phyloP scores from a whole-genome alignment of 257 asterid genomes.

The Penstemon barbatus region DNA sequence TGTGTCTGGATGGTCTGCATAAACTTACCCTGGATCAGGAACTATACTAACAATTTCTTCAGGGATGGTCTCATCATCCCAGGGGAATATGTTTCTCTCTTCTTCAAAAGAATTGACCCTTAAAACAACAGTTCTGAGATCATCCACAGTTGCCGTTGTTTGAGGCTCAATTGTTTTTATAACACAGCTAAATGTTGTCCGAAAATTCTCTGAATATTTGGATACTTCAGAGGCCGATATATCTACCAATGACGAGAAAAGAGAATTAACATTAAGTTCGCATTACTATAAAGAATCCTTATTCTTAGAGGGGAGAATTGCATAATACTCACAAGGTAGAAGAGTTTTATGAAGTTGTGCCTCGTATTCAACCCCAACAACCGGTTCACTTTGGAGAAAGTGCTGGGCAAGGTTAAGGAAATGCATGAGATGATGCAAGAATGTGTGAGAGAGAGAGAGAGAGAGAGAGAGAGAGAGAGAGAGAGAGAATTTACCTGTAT shows the following conservation, averaged over 20 bases:
- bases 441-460: background rate
- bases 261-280: constrained; percentile 3
- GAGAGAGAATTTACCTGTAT: constrained; percentile 55
- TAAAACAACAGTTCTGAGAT: constrained; percentile 58
- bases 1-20: constrained; percentile 1
- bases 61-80: constrained; percentile 89
- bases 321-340: constrained; percentile 68
- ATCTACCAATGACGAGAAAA: constrained; percentile 43
- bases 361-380: constrained; percentile 86
- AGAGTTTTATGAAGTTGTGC: constrained; percentile 92
- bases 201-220: constrained; percentile 69
- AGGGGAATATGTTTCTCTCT: constrained; percentile 55
- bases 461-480: constrained; percentile 5
- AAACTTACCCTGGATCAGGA: constrained; percentile 85
- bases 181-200: constrained; percentile 72
- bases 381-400: constrained; percentile 92
- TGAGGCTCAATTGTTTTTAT: constrained; percentile 93
- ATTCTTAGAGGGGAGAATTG: constrained; percentile 5
- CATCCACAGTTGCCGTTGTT: constrained; percentile 69
- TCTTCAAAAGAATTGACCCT: constrained; percentile 71
- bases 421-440: constrained; percentile 27
- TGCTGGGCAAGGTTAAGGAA: constrained; percentile 53
- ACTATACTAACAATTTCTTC: constrained; percentile 70
- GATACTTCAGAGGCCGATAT: constrained; percentile 84
- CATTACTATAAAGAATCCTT: constrained; percentile 15